Percentiles rank a stretch among this genome's conserved stretches.
Conservation (phyloP, 2,329 filamentous ascomycete genomes). For the Graphiopsis chlorocephala region DNA sequence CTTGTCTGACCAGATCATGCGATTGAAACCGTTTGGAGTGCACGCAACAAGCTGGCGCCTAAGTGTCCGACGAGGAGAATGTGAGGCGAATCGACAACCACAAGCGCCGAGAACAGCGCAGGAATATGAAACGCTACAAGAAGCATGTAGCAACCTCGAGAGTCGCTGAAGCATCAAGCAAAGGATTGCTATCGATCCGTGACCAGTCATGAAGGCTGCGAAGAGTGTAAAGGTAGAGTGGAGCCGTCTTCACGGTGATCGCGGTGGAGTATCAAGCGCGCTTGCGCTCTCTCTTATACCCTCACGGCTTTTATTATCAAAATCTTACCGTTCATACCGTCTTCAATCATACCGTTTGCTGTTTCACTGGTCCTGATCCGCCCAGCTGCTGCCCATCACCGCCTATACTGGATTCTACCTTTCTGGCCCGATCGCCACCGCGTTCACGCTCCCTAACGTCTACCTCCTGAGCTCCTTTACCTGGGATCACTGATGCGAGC, state of each 20-base stretch:
- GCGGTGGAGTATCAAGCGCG: conserved; percentile 2
- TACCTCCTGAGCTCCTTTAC: conserved; percentile 15
- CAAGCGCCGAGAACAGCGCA: neutral
- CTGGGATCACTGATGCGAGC: conserved; percentile 8
- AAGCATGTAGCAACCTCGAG: neutral
- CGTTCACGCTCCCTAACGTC: conserved; percentile 13
- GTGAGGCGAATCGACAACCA: neutral
- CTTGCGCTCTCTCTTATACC: conserved; percentile 13
- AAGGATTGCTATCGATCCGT: neutral
- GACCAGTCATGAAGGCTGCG: conserved; percentile 2
- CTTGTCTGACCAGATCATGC: conserved; percentile 3
- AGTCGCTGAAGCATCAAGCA: neutral
- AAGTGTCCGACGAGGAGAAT: neutral
- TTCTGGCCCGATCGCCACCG: conserved; percentile 11
- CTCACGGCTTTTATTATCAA: conserved; percentile 12
- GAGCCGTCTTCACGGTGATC: conserved; percentile 10
- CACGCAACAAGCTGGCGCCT: neutral
- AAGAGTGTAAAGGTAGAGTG: neutral
- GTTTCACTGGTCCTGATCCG: conserved; percentile 4
- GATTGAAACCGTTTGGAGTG: neutral
- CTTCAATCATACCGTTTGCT: conserved; percentile 14
- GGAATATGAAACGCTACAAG: conserved; percentile 6
- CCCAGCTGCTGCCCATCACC: conserved; percentile 8
- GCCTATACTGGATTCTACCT: conserved; percentile 5
- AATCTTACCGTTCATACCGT: conserved; percentile 16